Evolutionary conservation across 208 protist genomes (phyloP), one percentile per base, ranked within the genome.

Genomic region (Wallacemonas sp.): DNA sequence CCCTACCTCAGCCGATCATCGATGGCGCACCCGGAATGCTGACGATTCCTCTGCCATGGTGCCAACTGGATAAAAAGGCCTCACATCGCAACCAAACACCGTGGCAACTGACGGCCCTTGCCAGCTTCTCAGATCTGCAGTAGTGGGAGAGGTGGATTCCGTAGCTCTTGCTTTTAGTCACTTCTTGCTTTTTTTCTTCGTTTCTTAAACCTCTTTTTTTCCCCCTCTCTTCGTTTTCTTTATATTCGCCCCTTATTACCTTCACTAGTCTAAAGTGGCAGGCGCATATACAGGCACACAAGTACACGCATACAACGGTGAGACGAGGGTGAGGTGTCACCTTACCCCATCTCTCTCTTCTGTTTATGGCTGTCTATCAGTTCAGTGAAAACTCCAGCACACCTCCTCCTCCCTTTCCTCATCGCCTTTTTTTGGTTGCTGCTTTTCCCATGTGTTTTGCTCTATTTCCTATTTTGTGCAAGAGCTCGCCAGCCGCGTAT

Each of bases 41-140:
- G 20, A 67, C 67, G 8, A 63, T 74, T 23, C 33, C 54, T 16
- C 42, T 87, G 36, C 59, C 50, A 25, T 87, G 73, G 74, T 79
- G 48, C 29, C 52, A 79, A 33, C 74, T 87, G 22, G 74, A 87
- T 55, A 69, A 76, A 57, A 70, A 78, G 73, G 25, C 44, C 2
- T 66, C 42, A 14, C 55, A 65, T 29, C 61, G 67, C 18, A 46
- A 20, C 10, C 18, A 49, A 10, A 64, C 72, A 44, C 28, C 18
- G 61, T 87, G 77, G 81, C 52, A 72, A 16, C 59, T 87, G 5
- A 81, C 72, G 11, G 63, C 77, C 7, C 62, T 87, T 26, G 67
- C 68, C 25, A 74, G 69, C 16, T 87, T 79, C 64, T 72, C 66
- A 16, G 61, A 64, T 38, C 65, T 85, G 14, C 26, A 64, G 26